A percentile compares a stretch with the other conserved stretches of the same genome.
Conservation (phyloP, 2,329 filamentous ascomycete species). For the Apiospora rasikravindrae region DNA sequence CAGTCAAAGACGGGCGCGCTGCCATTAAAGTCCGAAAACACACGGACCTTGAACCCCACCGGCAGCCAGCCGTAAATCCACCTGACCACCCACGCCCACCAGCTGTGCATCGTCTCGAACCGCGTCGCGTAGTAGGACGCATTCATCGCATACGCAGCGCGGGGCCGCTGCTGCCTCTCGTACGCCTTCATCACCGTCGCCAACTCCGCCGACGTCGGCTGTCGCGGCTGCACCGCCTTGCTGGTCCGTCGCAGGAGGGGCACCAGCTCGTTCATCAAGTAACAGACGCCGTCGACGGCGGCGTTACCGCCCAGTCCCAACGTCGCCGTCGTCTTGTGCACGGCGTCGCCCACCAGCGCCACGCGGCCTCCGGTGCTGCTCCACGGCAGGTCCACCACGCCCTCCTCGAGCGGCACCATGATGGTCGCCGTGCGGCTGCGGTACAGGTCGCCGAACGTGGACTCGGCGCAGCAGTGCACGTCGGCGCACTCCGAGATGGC, state of each 20-base stretch:
- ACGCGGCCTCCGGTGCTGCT: conserved; percentile 25
- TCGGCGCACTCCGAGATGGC: conserved; percentile 25
- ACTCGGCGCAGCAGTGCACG: conserved; percentile 26
- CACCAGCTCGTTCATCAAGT: conserved; percentile 28
- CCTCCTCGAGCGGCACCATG: conserved; percentile 29
- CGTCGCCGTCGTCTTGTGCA: conserved; percentile 30
- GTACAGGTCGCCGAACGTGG: conserved; percentile 31
- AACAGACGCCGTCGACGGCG: conserved; percentile 26
- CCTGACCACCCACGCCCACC: conserved; percentile 25
- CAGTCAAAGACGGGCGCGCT: conserved; percentile 2
- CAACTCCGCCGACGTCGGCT: conserved; percentile 26
- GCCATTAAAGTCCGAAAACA: conserved; percentile 8
- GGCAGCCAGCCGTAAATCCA: neutral
- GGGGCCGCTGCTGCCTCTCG: conserved; percentile 30
- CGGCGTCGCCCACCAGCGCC: conserved; percentile 27
- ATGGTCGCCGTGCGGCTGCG: conserved; percentile 20
- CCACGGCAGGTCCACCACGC: conserved; percentile 25
- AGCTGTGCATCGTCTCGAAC: conserved; percentile 33
- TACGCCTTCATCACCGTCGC: conserved; percentile 27
- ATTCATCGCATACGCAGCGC: conserved; percentile 25
- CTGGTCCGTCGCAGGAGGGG: conserved; percentile 23
- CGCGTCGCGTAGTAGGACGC: conserved; percentile 31
- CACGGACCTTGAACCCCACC: neutral
- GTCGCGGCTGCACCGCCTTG: neutral
- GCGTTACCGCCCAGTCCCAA: conserved; percentile 28